Base-by-base conservation (phyloP, 1,284 basidiomycete species). In the Ceratobasidium sp. region DNA sequence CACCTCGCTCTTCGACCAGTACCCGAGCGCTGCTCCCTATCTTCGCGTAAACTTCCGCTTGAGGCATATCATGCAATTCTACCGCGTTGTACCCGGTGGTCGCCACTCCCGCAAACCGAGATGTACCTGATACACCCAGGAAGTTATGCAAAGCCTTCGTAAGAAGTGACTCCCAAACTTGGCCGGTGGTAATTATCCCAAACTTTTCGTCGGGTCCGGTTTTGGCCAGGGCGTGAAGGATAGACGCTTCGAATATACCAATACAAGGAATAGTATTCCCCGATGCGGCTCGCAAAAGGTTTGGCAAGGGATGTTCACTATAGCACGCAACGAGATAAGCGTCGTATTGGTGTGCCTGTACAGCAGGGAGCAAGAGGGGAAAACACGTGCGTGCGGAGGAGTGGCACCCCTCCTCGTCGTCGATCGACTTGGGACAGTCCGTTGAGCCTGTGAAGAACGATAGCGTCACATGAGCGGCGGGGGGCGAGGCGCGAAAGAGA, bases 251-350 rank as follows among this genome's bases (percentile, higher is more conserved):
- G 83, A 90, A 87, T 78, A 90, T 89, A 20, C 67, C 64, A 18
- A 80, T 66, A n/a, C 67, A 58, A 5, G 71, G 53, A 20, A 78
- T 61, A 0, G 1, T 53, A 33, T 61, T 61, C 40, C 63, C 55
- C 2, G 80, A 79, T 28, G 86, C 77, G 61, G 86, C 85, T 33
- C 86, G 85, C 18, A 90, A 83, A 81, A 87, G 85, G 61, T 82
- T 81, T 0, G 87, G 85, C 7, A 90, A 84, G 0, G 88, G 87
- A 79, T 90, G 89, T 33, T 86, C 86, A 7, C 87, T 88, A 83
- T 88, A 90, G 83, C 89, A 90, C 3, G 88, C 87, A 9, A 90
- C 86, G 42, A 89, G 84, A 80, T 87, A 87, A 6, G 84, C 86
- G 71, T 85, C 84, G 55, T 85, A 84, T 42, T 73, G 26, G 12